Evolutionary conservation across 306 rosid species (phyloP).

Genomic region (Mimosa pudica): DNA sequence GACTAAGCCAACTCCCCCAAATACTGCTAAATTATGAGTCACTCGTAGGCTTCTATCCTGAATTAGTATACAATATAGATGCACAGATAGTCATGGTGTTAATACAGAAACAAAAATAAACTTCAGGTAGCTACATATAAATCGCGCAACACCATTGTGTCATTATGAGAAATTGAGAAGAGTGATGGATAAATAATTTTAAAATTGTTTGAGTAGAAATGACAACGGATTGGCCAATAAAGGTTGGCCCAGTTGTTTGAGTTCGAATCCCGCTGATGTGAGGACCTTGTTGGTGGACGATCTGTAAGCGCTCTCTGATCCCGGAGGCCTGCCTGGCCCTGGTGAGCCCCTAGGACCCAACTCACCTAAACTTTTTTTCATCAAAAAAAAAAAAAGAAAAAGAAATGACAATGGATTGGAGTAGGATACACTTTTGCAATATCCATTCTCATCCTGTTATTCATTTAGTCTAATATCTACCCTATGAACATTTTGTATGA

Average conservation of each 20-base stretch:
- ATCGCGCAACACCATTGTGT: too few relatives aligned
- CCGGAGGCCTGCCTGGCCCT: too few relatives aligned
- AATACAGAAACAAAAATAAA: too few relatives aligned
- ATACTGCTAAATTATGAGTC: constrained; percentile 64
- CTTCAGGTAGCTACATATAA: too few relatives aligned
- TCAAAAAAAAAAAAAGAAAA: too few relatives aligned
- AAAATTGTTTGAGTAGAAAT: neutral
- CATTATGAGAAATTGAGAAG: neutral
- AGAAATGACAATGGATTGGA: neutral
- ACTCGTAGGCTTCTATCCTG: constrained; percentile 4
- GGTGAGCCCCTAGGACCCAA: too few relatives aligned
- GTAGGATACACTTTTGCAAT: neutral
- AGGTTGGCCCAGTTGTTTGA: too few relatives aligned
- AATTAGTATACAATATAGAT: neutral
- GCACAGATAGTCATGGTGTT: neutral
- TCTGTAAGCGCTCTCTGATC: too few relatives aligned
- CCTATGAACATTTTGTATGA: too few relatives aligned
- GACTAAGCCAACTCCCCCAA: constrained; percentile 83
- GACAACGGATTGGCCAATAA: neutral
- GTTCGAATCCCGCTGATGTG: too few relatives aligned
- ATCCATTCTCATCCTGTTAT: neutral
- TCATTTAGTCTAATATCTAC: neutral
- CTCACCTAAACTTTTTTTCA: too few relatives aligned
- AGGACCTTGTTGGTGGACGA: too few relatives aligned
- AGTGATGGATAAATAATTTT: neutral